phyloP scores from a whole-genome alignment of 1,284 basidiomycete genomes.

The Tausonia pullulans region DNA sequence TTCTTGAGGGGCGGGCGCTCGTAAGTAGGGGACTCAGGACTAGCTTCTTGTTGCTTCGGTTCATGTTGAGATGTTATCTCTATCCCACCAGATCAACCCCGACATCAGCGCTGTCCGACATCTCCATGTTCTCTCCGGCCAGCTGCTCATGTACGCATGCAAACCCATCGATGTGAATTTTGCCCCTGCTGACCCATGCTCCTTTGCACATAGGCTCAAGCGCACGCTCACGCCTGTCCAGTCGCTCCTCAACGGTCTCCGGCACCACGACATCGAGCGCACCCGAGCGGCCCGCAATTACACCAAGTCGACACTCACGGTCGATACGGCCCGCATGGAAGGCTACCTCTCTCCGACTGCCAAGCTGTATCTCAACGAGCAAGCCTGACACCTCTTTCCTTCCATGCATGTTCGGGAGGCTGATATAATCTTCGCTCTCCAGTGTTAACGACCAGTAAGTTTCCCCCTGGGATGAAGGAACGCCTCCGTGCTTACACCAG shows the following conservation, averaged over 20 bases:
- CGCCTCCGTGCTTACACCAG: not conserved
- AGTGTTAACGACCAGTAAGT: not conserved
- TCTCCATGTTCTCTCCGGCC: not conserved
- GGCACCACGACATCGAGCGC: constrained; percentile 16
- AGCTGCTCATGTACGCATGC: not conserved
- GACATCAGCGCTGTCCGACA: constrained; percentile 19
- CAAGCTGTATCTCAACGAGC: constrained; percentile 7
- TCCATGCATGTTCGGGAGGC: too few relatives aligned
- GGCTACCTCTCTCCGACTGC: constrained; percentile 6
- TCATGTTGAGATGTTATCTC: not conserved
- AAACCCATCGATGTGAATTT: not conserved
- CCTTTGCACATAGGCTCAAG: constrained; percentile 11
- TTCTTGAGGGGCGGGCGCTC: constrained; percentile 18
- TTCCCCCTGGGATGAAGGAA: not conserved
- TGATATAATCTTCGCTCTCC: too few relatives aligned
- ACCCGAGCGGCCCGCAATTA: not conserved
- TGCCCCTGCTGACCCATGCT: not conserved
- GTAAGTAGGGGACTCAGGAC: not conserved
- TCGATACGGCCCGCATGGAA: not conserved
- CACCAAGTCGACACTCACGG: not conserved
- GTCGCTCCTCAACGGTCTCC: constrained; percentile 15
- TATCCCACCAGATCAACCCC: constrained; percentile 8
- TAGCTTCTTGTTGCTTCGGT: not conserved
- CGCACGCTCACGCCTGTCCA: constrained; percentile 18
- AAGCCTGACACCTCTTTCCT: too few relatives aligned